Base-by-base conservation (phyloP, 1,139 yeast genomes). In the Debaryomyces nepalensis region DNA sequence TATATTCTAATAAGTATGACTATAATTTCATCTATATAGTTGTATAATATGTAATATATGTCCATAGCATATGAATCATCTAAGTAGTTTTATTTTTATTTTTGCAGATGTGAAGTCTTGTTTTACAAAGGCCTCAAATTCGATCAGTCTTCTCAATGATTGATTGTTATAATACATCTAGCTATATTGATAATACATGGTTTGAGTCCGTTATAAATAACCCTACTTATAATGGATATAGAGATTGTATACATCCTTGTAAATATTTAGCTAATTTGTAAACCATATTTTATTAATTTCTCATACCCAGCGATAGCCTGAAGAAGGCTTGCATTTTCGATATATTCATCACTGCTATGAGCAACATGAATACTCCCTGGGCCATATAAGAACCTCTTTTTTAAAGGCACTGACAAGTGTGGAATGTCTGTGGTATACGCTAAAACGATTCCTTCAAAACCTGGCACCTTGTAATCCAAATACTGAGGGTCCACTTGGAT, bases 401-500 rank as follows among this genome's bases (percentile, higher is more conserved):
- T 34, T 18, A 63, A 49, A n/a, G 63, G 61, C 3, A 68, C 66
- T 2, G 55, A 47, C 42, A 82, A 58, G 48, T 78, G 72, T 3
- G 88, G 87, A 40, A 84, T 72, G 53, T 84, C 91, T 0, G 91
- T 84, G 23, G 79, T 73, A 55, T 82, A 84, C 1, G 85, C 79
- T 47, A 81, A 70, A 10, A 73, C 66, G 26, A 76, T 70, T 3
- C 72, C 63, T 3, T 82, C 87, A 53, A 84, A 84, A 0, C 87
- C 89, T 7, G 82, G 80, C 4, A 84, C 82, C 10, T 82, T 69
- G 54, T 66, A 76, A 54, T 82, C 84, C 48, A 82, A 66, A 43
- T 68, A 67, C 39, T 73, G 79, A 5, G 85, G 82, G 22, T 58
- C 66, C 8, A 33, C 32, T 22, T 37, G 42, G 12, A 36, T 14